These are phyloP conservation scores for Luffa acutangula DNA, from an alignment of 306 rosid genomes.

Conservation along the genomic window DNA sequence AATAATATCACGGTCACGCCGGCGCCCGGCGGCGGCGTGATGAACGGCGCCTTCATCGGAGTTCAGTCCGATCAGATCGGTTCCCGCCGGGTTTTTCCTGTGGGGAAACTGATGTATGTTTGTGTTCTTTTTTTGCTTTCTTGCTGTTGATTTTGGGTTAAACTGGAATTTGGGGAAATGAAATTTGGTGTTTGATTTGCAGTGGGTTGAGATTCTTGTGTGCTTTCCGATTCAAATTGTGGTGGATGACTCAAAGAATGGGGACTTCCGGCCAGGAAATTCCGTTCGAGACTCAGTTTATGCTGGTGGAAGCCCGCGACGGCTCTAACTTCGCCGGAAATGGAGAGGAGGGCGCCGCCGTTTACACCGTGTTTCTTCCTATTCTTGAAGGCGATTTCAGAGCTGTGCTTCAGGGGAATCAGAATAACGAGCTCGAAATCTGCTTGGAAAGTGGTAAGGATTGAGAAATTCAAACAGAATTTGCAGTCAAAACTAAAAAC, in stretches of 20 bases:
- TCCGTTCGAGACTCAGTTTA: conserved; percentile 80
- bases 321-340: conserved; percentile 28
- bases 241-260: conserved; percentile 99
- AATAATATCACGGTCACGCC: conserved; percentile 46
- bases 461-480: background rate
- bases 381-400: conserved; percentile 94
- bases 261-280: conserved; percentile 57
- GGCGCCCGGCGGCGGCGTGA: conserved; percentile 42
- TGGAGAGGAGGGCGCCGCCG: conserved; percentile 28
- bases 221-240: conserved; percentile 72
- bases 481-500: background rate
- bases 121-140: background rate
- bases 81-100: conserved; percentile 56
- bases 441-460: conserved; percentile 84
- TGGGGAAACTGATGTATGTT: conserved; percentile 62
- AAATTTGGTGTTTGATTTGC: conserved; percentile 1
- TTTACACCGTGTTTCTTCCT: conserved; percentile 65
- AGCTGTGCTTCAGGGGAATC: conserved; percentile 90
- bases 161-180: background rate
- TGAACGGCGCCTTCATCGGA: conserved; percentile 73
- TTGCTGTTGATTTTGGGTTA: background rate
- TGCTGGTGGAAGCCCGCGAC: conserved; percentile 51
- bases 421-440: conserved; percentile 67
- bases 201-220: conserved; percentile 84
- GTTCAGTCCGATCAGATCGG: conserved; percentile 49